phyloP scores from a whole-genome alignment of 2,329 filamentous ascomycete genomes.

The Talaromyces albobiverticillius region DNA sequence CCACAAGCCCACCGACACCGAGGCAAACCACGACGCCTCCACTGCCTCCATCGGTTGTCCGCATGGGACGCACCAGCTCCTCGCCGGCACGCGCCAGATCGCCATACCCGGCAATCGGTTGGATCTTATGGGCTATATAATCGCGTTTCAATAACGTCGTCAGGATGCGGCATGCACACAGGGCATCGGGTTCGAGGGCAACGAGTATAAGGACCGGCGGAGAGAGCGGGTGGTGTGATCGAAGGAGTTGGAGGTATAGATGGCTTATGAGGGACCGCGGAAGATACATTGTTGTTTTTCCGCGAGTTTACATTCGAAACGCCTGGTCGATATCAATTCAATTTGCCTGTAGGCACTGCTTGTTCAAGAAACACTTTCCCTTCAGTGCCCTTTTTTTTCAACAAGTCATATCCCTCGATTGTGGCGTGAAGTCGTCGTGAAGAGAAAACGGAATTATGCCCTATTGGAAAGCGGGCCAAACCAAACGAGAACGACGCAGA shows the following conservation, averaged over 20 bases:
- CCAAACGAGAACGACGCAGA: too few relatives aligned
- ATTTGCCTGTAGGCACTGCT: not conserved
- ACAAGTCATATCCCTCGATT: constrained; percentile 6
- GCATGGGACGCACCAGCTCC: constrained; percentile 81
- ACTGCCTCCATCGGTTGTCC: constrained; percentile 75
- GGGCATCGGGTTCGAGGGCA: constrained; percentile 88
- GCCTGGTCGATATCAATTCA: not conserved
- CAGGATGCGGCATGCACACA: constrained; percentile 92
- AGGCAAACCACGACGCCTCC: constrained; percentile 90
- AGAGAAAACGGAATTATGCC: not conserved
- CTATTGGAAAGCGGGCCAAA: constrained; percentile 1
- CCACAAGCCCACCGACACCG: constrained; percentile 87
- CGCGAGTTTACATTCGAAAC: not conserved
- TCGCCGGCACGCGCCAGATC: constrained; percentile 78
- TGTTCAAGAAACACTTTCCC: not conserved
- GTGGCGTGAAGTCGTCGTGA: not conserved
- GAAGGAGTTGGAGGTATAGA: constrained; percentile 85
- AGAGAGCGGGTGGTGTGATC: constrained; percentile 82
- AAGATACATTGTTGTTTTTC: constrained; percentile 74
- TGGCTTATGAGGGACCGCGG: constrained; percentile 85
- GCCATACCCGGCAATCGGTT: constrained; percentile 87
- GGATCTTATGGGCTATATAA: constrained; percentile 96
- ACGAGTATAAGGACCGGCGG: constrained; percentile 89
- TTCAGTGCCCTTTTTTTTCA: not conserved
- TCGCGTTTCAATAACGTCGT: constrained; percentile 93